phyloP scores from a whole-genome alignment of 2,329 filamentous ascomycete genomes.

The Diplodia scrobiculata region DNA sequence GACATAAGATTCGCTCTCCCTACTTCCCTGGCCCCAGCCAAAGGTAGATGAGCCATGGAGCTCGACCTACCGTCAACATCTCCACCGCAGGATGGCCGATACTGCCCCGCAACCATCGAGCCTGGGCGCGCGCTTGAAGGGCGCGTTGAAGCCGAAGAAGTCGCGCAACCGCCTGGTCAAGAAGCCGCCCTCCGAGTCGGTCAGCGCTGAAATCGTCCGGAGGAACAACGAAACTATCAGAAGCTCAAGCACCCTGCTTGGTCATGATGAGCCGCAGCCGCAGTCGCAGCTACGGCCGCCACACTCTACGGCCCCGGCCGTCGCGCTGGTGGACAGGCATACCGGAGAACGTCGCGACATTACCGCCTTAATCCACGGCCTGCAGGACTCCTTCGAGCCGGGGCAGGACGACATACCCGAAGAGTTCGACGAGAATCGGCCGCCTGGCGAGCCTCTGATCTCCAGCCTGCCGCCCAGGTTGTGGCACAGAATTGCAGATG shows the following conservation, averaged over 20 bases:
- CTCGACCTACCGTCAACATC: slow-evolving; percentile 12
- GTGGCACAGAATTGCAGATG: slow-evolving; percentile 50
- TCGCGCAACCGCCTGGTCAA: slow-evolving; percentile 21
- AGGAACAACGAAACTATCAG: slow-evolving; percentile 25
- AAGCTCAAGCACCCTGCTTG: background rate
- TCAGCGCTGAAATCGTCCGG: slow-evolving; percentile 19
- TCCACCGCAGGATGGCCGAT: slow-evolving; percentile 18
- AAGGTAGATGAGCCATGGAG: slow-evolving; percentile 8
- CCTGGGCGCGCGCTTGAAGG: slow-evolving; percentile 18
- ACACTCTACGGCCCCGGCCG: slow-evolving; percentile 3
- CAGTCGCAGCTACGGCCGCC: background rate
- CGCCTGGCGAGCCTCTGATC: slow-evolving; percentile 37
- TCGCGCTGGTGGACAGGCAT: slow-evolving; percentile 24
- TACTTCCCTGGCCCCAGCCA: background rate
- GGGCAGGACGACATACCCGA: slow-evolving; percentile 32
- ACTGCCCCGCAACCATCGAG: slow-evolving; percentile 11
- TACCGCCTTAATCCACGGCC: slow-evolving; percentile 45
- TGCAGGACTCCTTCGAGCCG: slow-evolving; percentile 43
- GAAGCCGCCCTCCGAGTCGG: slow-evolving; percentile 23
- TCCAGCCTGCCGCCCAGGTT: slow-evolving; percentile 50
- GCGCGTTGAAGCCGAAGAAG: slow-evolving; percentile 23
- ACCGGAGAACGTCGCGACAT: slow-evolving; percentile 35
- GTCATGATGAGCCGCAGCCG: background rate
- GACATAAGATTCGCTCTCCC: slow-evolving; percentile 26
- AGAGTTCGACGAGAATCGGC: slow-evolving; percentile 41